Conservation (phyloP, 2,329 filamentous ascomycete genomes). For the Fusarium oxysporum region DNA sequence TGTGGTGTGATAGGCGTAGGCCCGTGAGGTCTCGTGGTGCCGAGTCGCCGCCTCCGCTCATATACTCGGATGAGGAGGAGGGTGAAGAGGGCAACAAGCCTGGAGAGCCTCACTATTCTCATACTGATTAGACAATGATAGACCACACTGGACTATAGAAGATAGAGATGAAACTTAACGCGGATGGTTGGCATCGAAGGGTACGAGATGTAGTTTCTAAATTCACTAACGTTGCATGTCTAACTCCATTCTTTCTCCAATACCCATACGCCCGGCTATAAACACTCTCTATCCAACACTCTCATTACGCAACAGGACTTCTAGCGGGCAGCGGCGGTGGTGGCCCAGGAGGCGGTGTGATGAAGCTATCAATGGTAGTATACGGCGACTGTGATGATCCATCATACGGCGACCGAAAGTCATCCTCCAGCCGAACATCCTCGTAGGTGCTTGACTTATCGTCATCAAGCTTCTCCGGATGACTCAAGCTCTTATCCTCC, state of each 20-base stretch:
- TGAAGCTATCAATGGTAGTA: background rate
- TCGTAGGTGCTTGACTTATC: conserved; percentile 31
- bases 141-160: background rate
- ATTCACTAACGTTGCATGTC: background rate
- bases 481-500: background rate
- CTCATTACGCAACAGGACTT: background rate
- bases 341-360: conserved; percentile 5
- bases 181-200: background rate
- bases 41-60: background rate
- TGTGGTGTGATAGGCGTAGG: background rate
- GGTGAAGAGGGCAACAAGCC: background rate
- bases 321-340: conserved; percentile 30
- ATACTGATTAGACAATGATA: background rate
- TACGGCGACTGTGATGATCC: conserved; percentile 2
- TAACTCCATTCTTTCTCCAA: background rate
- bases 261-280: background rate
- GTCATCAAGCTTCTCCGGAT: background rate
- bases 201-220: background rate
- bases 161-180: background rate
- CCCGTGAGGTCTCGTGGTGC: background rate
- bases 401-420: background rate
- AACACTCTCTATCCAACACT: background rate
- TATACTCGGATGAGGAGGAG: conserved; percentile 1
- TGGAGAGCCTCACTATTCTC: background rate
- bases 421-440: conserved; percentile 15